A percentile compares a stretch with the other conserved stretches of the same genome.
phyloP scores from a whole-genome alignment of 148 eudicot species.

The Vaccinium myrtillus region DNA sequence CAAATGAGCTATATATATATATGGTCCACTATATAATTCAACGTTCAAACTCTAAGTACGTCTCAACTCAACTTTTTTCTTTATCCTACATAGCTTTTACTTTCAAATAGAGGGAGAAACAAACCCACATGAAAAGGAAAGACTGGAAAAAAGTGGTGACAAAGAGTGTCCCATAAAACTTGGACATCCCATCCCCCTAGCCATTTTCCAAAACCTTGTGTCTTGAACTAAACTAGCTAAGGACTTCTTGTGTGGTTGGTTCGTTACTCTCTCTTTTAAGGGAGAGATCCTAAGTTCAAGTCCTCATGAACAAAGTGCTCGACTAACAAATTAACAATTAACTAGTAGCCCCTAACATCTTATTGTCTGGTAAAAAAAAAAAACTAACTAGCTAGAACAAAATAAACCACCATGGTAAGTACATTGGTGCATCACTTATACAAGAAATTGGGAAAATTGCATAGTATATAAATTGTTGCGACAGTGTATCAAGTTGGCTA shows the following conservation, averaged over 20 bases:
- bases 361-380: too few relatives aligned
- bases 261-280: too few relatives aligned
- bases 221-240: too few relatives aligned
- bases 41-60: slow-evolving; percentile 3
- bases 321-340: too few relatives aligned
- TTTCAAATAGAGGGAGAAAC: background rate
- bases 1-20: background rate
- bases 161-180: background rate
- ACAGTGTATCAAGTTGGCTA: background rate
- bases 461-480: background rate
- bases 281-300: too few relatives aligned
- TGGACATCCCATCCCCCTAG: too few relatives aligned
- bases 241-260: too few relatives aligned
- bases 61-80: background rate
- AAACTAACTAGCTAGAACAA: background rate
- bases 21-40: slow-evolving; percentile 10
- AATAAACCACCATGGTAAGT: background rate
- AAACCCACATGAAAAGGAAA: background rate
- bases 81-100: background rate
- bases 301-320: too few relatives aligned
- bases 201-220: too few relatives aligned
- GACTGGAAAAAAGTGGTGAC: slow-evolving; percentile 13
- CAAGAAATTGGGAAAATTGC: background rate
- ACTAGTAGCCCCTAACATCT: too few relatives aligned
- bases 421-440: background rate